Percentiles rank a stretch among this genome's conserved stretches.
phyloP scores from a whole-genome alignment of 2,329 filamentous ascomycete species.

The Fusarium musae region DNA sequence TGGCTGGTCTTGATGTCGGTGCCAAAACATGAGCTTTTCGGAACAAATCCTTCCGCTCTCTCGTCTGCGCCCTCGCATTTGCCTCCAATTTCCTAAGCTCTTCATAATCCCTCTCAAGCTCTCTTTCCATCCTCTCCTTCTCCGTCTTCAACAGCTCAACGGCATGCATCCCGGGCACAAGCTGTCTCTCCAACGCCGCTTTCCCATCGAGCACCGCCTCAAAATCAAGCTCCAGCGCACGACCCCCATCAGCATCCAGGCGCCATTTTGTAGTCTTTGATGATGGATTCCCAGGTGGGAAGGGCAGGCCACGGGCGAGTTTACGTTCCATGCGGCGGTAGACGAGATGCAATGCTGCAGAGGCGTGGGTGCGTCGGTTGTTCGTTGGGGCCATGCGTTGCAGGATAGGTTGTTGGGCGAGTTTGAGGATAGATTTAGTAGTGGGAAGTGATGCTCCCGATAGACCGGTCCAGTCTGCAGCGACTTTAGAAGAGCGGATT shows the following conservation, averaged over 20 bases:
- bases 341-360: conserved; percentile 65
- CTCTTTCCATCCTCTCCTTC: conserved; percentile 64
- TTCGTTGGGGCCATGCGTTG: conserved; percentile 63
- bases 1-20: conserved; percentile 46
- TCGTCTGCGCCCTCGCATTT: conserved; percentile 66
- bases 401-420: conserved; percentile 71
- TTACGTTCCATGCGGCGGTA: conserved; percentile 67
- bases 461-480: conserved; percentile 74
- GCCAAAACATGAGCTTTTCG: conserved; percentile 63
- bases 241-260: conserved; percentile 52
- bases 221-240: conserved; percentile 71
- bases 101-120: conserved; percentile 67
- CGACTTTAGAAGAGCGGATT: conserved; percentile 72
- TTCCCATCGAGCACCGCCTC: conserved; percentile 72
- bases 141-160: conserved; percentile 70
- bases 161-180: conserved; percentile 71
- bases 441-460: conserved; percentile 64
- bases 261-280: conserved; percentile 29
- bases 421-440: conserved; percentile 65
- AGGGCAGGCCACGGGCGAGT: conserved; percentile 70
- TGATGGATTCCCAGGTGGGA: conserved; percentile 63
- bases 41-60: conserved; percentile 60
- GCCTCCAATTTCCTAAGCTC: conserved; percentile 61
- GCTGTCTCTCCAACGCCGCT: conserved; percentile 64
- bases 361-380: conserved; percentile 63